A percentile compares a stretch with the other conserved stretches of the same genome.
Evolutionary conservation across 2,329 filamentous ascomycete species (phyloP).

Genomic region (Pyricularia pennisetigena): DNA sequence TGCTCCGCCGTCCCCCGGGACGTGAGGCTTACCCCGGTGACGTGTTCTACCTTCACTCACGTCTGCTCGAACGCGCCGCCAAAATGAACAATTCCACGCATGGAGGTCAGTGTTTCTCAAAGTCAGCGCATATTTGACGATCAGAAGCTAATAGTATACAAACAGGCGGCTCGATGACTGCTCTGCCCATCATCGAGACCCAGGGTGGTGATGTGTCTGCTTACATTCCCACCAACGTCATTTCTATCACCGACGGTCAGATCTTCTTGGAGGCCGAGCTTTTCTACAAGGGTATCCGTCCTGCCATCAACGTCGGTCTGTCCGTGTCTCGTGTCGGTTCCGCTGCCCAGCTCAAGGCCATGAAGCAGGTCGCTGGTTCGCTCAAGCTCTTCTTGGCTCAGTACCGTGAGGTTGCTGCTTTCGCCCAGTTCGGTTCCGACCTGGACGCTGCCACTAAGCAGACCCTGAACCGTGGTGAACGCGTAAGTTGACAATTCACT

Average conservation of each 20-base stretch:
- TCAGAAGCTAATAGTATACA: too few species aligned
- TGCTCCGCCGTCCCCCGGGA: constrained; percentile 94
- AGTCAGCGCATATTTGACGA: too few species aligned
- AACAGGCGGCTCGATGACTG: constrained; percentile 82
- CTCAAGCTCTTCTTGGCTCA: constrained; percentile 99
- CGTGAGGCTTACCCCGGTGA: constrained; percentile 99
- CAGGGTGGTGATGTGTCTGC: constrained; percentile 99
- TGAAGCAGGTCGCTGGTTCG: constrained; percentile 99
- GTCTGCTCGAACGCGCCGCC: constrained; percentile 97
- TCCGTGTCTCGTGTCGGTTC: constrained; percentile 99
- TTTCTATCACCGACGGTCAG: constrained; percentile 99
- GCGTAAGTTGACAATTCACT: constrained; percentile 47
- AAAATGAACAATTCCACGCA: constrained; percentile 90
- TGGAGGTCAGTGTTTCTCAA: constrained; percentile 30
- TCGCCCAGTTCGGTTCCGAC: constrained; percentile 99
- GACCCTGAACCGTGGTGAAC: constrained; percentile 95
- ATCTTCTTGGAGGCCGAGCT: constrained; percentile 99
- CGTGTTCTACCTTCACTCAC: constrained; percentile 98
- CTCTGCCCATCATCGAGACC: constrained; percentile 96
- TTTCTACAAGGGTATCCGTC: constrained; percentile 99
- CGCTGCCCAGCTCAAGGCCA: constrained; percentile 98
- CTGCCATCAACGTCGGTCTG: constrained; percentile 99
- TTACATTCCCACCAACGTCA: constrained; percentile 99
- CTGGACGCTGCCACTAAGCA: constrained; percentile 98
- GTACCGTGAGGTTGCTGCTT: constrained; percentile 99